A percentile compares a stretch with the other conserved stretches of the same genome.
Conservation (phyloP, 768 basidiomycete genomes). For the Suillus hirtellus region DNA sequence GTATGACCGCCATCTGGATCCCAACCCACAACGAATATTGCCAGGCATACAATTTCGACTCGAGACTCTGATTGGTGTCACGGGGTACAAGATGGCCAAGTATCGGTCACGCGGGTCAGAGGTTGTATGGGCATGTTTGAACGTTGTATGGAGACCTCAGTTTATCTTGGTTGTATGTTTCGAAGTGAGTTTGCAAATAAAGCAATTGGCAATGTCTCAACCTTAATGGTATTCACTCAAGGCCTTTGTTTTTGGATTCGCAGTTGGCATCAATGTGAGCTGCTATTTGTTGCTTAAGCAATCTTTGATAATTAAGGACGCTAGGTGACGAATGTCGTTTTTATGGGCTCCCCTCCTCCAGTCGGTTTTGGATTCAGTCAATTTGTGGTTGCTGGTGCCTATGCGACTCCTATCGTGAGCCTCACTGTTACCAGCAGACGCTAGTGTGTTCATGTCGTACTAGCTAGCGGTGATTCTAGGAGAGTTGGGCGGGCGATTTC, state of each 20-base stretch:
- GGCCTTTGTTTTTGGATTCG: conserved; percentile 50
- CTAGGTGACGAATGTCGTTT: conserved; percentile 56
- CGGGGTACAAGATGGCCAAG: conserved; percentile 45
- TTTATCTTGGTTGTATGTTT: conserved; percentile 40
- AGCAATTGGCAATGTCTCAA: not conserved
- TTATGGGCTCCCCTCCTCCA: conserved; percentile 47
- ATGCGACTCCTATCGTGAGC: conserved; percentile 46
- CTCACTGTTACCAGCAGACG: not conserved
- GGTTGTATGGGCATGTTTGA: conserved; percentile 33
- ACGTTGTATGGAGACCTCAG: conserved; percentile 52
- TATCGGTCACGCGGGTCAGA: conserved; percentile 44
- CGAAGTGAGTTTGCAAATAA: conserved; percentile 29
- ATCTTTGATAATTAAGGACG: not conserved
- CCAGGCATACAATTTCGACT: conserved; percentile 41
- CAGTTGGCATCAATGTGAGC: conserved; percentile 45
- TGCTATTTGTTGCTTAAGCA: not conserved
- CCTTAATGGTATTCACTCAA: conserved; percentile 15
- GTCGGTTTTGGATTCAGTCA: conserved; percentile 48
- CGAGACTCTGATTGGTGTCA: conserved; percentile 49
- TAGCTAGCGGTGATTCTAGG: conserved; percentile 53
- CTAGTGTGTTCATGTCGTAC: not conserved
- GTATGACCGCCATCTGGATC: conserved; percentile 37
- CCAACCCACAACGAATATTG: conserved; percentile 27
- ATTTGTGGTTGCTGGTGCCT: conserved; percentile 41
- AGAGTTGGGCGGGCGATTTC: conserved; percentile 50